These are phyloP conservation scores for Solanum pinnatisectum DNA, from an alignment of 257 asterid genomes.

Conservation along the genomic window DNA sequence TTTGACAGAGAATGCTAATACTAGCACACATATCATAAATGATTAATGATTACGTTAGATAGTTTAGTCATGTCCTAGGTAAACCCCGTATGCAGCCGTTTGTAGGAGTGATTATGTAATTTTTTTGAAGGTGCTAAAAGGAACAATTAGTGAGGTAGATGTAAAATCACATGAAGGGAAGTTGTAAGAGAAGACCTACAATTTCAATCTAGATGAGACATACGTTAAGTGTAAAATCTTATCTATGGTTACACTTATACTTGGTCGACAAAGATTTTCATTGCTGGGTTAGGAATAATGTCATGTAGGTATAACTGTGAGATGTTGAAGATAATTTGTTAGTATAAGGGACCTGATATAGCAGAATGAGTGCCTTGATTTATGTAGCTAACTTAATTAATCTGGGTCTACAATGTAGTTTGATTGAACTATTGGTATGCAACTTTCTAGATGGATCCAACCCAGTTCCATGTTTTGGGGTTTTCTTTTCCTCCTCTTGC, in stretches of 20 bases:
- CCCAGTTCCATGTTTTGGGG: not conserved
- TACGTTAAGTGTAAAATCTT: not conserved
- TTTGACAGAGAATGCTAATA: not conserved
- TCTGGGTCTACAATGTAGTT: not conserved
- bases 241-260: not conserved
- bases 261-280: not conserved
- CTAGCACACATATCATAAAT: not conserved
- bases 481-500: not conserved
- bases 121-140: not conserved
- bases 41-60: not conserved
- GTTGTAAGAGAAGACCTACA: not conserved
- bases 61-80: not conserved
- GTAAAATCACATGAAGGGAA: not conserved
- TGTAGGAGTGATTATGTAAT: not conserved
- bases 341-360: not conserved
- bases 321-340: not conserved
- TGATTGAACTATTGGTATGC: not conserved
- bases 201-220: not conserved
- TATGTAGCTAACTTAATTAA: not conserved
- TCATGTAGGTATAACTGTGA: not conserved
- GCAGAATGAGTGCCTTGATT: not conserved
- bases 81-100: not conserved
- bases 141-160: not conserved
- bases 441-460: not conserved
- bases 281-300: not conserved